phyloP scores from a whole-genome alignment of 768 basidiomycete species.

The Royoungia palumana region DNA sequence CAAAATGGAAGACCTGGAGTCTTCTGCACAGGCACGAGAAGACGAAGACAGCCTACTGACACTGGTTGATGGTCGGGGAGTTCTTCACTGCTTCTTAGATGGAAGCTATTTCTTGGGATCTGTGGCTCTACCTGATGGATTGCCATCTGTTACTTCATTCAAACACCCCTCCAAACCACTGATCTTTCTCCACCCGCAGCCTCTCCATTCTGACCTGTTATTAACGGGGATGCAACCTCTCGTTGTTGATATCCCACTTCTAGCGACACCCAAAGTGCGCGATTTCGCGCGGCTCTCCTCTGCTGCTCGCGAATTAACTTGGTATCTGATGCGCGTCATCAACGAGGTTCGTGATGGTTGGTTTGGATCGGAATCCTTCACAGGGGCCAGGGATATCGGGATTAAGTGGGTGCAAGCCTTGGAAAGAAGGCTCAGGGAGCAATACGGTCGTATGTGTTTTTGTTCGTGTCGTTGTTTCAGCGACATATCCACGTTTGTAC shows the following conservation, averaged over 20 bases:
- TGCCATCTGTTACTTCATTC: constrained; percentile 25
- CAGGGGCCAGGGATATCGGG: constrained; percentile 70
- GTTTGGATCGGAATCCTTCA: constrained; percentile 65
- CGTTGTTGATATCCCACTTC: constrained; percentile 52
- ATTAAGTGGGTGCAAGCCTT: constrained; percentile 68
- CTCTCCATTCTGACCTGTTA: constrained; percentile 22
- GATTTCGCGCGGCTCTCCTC: constrained; percentile 72
- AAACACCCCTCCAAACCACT: constrained; percentile 46
- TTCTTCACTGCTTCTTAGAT: constrained; percentile 66
- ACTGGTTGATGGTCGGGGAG: constrained; percentile 55
- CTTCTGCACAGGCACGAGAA: constrained; percentile 34
- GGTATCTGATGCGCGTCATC: constrained; percentile 67
- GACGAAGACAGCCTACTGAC: constrained; percentile 64
- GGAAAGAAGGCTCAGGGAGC: constrained; percentile 59
- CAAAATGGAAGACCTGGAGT: constrained; percentile 28
- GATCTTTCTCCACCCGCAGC: constrained; percentile 48
- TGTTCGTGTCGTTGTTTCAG: constrained; percentile 9
- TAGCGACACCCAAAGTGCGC: constrained; percentile 52
- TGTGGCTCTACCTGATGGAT: constrained; percentile 37
- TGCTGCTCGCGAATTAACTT: constrained; percentile 63
- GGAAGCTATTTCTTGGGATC: constrained; percentile 71
- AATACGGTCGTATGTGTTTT: constrained; percentile 59
- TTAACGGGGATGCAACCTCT: constrained; percentile 38
- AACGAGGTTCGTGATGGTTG: constrained; percentile 71
- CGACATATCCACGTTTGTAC: constrained; percentile 13